Evolutionary conservation across 2,329 filamentous ascomycete genomes (phyloP), one percentile per base, ranked within the genome.

Genomic region (Pseudocercospora pini-densiflorae): DNA sequence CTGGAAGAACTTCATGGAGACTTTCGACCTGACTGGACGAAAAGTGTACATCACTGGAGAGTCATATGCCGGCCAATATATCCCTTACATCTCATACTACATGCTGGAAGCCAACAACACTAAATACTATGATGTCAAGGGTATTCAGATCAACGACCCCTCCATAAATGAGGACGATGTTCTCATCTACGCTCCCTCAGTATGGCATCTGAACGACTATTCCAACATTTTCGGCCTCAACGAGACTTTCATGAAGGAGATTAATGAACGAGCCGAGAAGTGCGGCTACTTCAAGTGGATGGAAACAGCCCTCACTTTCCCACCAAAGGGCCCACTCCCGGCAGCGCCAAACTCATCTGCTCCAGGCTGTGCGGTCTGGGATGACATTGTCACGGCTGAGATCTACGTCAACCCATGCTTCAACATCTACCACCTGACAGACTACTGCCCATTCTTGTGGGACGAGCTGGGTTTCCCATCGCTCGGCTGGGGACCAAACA

Each of bases 1-100:
- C 71, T 82, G 77, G 78, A 80, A 81, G 76, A 86, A 86, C 70
- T 87, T 86, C 65, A 74, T 84, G 53, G 77, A 83, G 40, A 79
- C 79, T 1, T 87, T 87, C 70, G 78, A 78, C n/a, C 72, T 86
- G 66, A 77, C 83, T n/a, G 80, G 81, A 23, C 79, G 80, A 63
- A 85, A 85, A 68, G 81, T 86, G 10, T 79, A 77, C 65, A 61
- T 78, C 36, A 76, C 74, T 10, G 75, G 76, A 12, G 66, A 70
- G 29, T 67, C 62, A 7, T 71, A 69, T 33, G 67, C 69, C n/a
- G 68, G 69, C 3, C 62, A 70, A n/a, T 78, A 78, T 62, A 70
- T 77, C 21, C 75, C 77, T 8, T 78, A 77, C 60, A 77, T 78
- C n/a, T 70, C 76, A 1, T 40, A 70, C 62, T 70, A 45, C 62